Evolutionary conservation across 148 eudicot species (phyloP), one percentile per base, ranked within the genome.

Genomic region (Silene conica): DNA sequence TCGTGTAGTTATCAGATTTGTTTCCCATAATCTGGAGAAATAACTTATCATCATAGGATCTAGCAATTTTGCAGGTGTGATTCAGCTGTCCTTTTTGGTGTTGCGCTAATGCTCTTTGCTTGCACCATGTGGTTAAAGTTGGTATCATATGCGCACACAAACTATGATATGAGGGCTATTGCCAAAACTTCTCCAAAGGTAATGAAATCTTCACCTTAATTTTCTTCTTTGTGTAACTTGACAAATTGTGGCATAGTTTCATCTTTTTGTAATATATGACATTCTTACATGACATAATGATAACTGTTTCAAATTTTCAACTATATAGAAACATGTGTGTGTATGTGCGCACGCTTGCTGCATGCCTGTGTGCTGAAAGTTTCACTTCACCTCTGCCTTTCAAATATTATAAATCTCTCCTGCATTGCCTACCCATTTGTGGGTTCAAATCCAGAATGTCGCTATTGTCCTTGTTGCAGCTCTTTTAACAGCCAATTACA

Each of bases 111-210:
- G 98, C 88, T 91, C 25, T 87, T 85, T 83, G 84, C 98, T 73
- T 88, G 95, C 84, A 85, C 89, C 72, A 86, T 87, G 85, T 94
- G 98, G 97, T 80, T 94, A 59, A 94, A 94, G 78, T 78, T 94
- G 88, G 90, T 94, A 55, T 94, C 98, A 63, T 94, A 87, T 82
- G 97, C 95, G 50, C 98, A 94, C 82, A 91, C 98, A 69, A 94
- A 84, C 78, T 85, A 85, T 23, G 98, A 94, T 65, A 84, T 91
- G 93, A 84, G 98, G 72, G 83, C 83, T 26, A 81, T 87, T 61
- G 88, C 90, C 43, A 89, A 86, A 76, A 80, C 88, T 48, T 74
- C 78, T 54, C 71, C 74, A 54, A 82, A 91, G 97, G 98, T 94
- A 87, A 72, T 45, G 46, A 12, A 22, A 67, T 63, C 22, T 26